Conservation (phyloP, 129 eudicot genomes). For the Tanacetum coccineum region DNA sequence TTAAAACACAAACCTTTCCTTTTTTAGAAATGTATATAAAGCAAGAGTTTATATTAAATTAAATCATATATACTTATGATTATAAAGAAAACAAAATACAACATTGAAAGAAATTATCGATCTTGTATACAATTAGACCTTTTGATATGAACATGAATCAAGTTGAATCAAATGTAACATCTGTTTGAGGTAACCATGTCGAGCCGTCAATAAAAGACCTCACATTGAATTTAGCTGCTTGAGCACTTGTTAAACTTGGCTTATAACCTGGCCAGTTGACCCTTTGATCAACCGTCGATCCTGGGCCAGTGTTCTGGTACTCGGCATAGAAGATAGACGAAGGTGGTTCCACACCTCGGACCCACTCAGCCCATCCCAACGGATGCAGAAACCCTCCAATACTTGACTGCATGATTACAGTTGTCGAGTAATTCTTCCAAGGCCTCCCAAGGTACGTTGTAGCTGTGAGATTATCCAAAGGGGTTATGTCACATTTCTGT, state of each 20-base stretch:
- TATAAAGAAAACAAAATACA: too few relatives aligned
- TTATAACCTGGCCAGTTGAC: slow-evolving; percentile 57
- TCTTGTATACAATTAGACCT: too few relatives aligned
- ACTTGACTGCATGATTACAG: slow-evolving; percentile 48
- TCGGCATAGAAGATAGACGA: slow-evolving; percentile 48
- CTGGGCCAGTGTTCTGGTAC: slow-evolving; percentile 51
- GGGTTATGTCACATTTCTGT: slow-evolving; percentile 39
- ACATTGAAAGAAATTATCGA: too few relatives aligned
- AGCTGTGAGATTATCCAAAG: slow-evolving; percentile 37
- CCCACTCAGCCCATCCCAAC: slow-evolving; percentile 56
- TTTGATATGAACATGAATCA: too few relatives aligned
- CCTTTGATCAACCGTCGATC: slow-evolving; percentile 35
- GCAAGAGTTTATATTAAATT: too few relatives aligned
- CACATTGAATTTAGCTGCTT: slow-evolving; percentile 54
- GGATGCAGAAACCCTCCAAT: slow-evolving; percentile 47
- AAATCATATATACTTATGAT: too few relatives aligned
- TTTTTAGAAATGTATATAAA: too few relatives aligned
- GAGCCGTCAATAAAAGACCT: too few relatives aligned
- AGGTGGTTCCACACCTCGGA: slow-evolving; percentile 42
- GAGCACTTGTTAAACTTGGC: slow-evolving; percentile 25
- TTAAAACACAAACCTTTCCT: too few relatives aligned
- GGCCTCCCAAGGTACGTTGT: slow-evolving; percentile 59
- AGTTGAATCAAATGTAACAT: too few relatives aligned
- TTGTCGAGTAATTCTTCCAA: slow-evolving; percentile 58
- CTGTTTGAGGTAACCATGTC: too few relatives aligned